Conservation (phyloP, 129 eudicot genomes). For the Escallonia herrerae region DNA sequence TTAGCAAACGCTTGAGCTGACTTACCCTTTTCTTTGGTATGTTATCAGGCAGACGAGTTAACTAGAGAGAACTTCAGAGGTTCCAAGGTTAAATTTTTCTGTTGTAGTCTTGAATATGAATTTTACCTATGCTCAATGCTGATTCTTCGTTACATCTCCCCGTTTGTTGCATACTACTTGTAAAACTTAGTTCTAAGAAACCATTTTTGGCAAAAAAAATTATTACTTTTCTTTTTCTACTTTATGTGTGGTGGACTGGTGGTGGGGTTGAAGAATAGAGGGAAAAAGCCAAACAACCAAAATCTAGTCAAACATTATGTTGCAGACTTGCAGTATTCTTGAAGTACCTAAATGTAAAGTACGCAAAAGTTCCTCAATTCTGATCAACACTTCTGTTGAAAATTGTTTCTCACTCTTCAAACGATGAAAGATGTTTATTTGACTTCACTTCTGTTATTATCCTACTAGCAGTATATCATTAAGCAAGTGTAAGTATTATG, state of each 20-base stretch:
- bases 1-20: constrained; percentile 9
- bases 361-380: no score
- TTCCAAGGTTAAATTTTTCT: constrained; percentile 50
- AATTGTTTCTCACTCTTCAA: background rate
- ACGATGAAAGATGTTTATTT: background rate
- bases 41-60: constrained; percentile 66
- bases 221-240: no score
- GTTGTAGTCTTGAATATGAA: background rate
- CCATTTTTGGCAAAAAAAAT: background rate
- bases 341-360: no score
- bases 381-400: no score
- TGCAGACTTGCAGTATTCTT: no score
- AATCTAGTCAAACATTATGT: no score
- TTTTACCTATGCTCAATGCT: background rate
- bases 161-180: background rate
- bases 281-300: no score
- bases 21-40: constrained; percentile 11
- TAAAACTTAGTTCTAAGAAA: background rate
- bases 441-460: background rate
- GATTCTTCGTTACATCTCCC: background rate
- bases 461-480: no score
- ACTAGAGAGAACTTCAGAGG: constrained; percentile 71
- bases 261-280: no score
- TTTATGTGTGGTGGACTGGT: no score
- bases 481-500: background rate